Evolutionary conservation across 2,329 filamentous ascomycete species (phyloP).

Genomic region (Calycina marina): DNA sequence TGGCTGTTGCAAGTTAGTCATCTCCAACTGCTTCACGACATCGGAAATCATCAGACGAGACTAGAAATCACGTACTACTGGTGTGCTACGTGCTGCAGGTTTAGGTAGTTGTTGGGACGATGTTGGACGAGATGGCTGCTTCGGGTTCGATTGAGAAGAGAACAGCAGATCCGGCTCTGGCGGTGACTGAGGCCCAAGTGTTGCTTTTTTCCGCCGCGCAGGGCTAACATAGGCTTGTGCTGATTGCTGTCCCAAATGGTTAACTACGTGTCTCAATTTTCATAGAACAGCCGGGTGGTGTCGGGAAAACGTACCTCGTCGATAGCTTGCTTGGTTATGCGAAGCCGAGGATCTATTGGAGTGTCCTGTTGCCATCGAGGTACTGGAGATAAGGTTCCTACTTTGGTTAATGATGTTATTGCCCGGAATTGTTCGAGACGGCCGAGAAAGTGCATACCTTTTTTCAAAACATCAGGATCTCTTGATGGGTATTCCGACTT

Average conservation of each 20-base stretch:
- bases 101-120: constrained; percentile 20
- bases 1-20: no score
- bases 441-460: constrained; percentile 34
- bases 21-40: no score
- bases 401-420: no score
- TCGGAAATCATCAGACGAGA: no score
- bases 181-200: constrained; percentile 25
- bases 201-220: constrained; percentile 59
- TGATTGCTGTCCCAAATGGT: no score
- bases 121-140: constrained; percentile 21
- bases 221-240: constrained; percentile 80
- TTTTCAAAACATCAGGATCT: constrained; percentile 9
- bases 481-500: no score
- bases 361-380: constrained; percentile 45
- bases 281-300: no score
- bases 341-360: constrained; percentile 35
- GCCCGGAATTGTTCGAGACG: not conserved
- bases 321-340: constrained; percentile 55
- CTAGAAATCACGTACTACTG: no score
- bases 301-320: no score
- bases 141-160: constrained; percentile 21
- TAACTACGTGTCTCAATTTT: no score
- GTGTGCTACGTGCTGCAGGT: constrained; percentile 23
- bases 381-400: no score
- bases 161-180: constrained; percentile 53